These are phyloP conservation scores for Bonia amplexicaulis DNA, from an alignment of 176 grass and related monocot genomes.

Conservation along the genomic window DNA sequence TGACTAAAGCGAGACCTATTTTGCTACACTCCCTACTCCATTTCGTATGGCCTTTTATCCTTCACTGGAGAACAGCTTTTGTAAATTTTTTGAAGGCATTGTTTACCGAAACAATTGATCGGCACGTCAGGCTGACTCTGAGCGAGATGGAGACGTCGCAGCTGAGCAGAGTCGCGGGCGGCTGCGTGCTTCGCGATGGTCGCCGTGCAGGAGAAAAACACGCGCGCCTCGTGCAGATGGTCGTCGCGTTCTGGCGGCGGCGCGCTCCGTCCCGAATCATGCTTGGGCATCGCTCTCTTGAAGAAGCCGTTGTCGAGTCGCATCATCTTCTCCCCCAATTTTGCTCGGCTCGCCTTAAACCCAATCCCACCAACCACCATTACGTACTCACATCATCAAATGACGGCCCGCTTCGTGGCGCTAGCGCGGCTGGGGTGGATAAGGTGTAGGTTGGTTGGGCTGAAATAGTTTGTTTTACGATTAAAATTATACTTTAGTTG, in stretches of 20 bases:
- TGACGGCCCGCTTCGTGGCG: not conserved
- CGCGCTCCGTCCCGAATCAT: conserved; percentile 16
- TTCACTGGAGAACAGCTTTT: not conserved
- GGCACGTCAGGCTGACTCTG: not conserved
- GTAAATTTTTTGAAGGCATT: not conserved
- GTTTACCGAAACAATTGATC: not conserved
- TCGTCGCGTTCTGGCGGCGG: not conserved
- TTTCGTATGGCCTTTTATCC: not conserved
- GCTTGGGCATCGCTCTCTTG: too few species aligned
- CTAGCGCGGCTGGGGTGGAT: conserved; percentile 4
- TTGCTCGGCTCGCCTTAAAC: not conserved
- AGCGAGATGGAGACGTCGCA: not conserved
- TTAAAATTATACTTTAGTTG: too few species aligned
- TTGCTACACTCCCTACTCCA: not conserved
- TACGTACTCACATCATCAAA: not conserved
- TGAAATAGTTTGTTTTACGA: too few species aligned
- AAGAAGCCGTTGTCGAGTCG: not conserved
- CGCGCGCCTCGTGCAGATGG: not conserved
- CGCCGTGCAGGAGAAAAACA: not conserved
- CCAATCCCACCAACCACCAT: not conserved
- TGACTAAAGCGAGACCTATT: not conserved
- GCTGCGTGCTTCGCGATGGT: conserved; percentile 34
- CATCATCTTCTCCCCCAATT: not conserved
- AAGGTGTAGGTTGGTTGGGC: not conserved
- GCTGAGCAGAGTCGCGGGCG: not conserved